Base-by-base conservation (phyloP, 176 grass and related monocot genomes). In the Puya raimondii region DNA sequence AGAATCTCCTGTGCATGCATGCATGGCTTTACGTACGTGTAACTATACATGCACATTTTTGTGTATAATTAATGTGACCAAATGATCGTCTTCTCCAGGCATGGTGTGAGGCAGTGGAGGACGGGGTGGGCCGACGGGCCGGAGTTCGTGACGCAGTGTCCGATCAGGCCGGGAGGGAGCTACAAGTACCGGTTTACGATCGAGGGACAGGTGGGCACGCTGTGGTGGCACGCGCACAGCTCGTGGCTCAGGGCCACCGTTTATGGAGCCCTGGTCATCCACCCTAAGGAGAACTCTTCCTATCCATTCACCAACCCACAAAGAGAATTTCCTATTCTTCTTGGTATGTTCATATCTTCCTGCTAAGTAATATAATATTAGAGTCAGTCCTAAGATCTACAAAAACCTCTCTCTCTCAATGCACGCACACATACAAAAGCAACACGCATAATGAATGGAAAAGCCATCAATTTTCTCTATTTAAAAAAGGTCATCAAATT, bases 161-260 rank as follows among this genome's bases (percentile, higher is more conserved):
- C 94, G 10, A 85, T 97, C 70, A 23, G 80, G 15, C 86, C 94
- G 0, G 89, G 94, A 0, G 10, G 18, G 49, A 88, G 84, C 86
- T 97, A 92, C 86, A 90, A 17, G 18, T 97, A 97, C 77, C 71
- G 89, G 13, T 92, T 97, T 76, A 88, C 93, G 47, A 81, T 92
- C 71, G 33, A 68, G 12, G 93, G 53, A 0, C 93, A 96, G 77
- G 89, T 87, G 10, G 93, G 93, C 51, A 96, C 93, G 2, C 84
- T 96, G 10, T 92, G 93, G 93, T 96, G 93, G 93, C 93, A 96
- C 66, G 93, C 93, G 0, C 93, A 96, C 74, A 85, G 79, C 74
- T 92, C 93, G 2, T 96, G 93, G 89, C 86, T 97, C 68, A 17
- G 93, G 1, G 89, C 93, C 65, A 97, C 93, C 13, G 93, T 97